These are phyloP conservation scores for Rozella allomycis DNA, from an alignment of 371 early-diverging fungal genomes.

Conservation along the genomic window DNA sequence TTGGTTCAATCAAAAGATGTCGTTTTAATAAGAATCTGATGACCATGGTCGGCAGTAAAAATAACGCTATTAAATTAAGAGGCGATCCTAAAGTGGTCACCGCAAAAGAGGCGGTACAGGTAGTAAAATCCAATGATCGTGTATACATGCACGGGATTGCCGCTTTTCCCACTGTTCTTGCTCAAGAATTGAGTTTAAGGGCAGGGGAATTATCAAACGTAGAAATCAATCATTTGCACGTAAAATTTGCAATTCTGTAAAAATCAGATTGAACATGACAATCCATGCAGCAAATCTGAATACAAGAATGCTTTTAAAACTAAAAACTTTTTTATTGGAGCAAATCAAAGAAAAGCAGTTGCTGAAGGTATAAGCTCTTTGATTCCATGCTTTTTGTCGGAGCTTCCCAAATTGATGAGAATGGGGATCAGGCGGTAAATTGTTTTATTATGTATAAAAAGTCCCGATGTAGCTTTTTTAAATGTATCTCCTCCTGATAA, in stretches of 20 bases:
- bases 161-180: conserved; percentile 5
- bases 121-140: conserved; percentile 7
- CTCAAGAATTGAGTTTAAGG: conserved; percentile 1
- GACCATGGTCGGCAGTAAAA: no score
- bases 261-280: neutral
- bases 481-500: conserved; percentile 21
- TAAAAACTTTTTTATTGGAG: conserved; percentile 21
- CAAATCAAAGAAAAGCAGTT: conserved; percentile 11
- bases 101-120: conserved; percentile 14
- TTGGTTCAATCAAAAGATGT: no score
- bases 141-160: conserved; percentile 21
- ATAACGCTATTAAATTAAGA: neutral
- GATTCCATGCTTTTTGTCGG: conserved; percentile 16
- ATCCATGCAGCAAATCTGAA: conserved; percentile 4
- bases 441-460: no score
- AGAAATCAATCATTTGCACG: conserved; percentile 17
- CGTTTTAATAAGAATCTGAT: no score
- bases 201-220: conserved; percentile 7
- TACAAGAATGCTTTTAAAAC: conserved; percentile 7
- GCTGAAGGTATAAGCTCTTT: conserved; percentile 10
- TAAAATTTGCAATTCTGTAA: conserved; percentile 9
- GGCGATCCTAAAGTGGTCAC: conserved; percentile 4
- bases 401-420: conserved; percentile 14
- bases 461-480: conserved; percentile 21
- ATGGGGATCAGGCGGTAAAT: conserved; percentile 3